Percentiles rank a stretch among this genome's conserved stretches.
Evolutionary conservation across 2,329 filamentous ascomycete species (phyloP).

Genomic region (Cercospora sp.): DNA sequence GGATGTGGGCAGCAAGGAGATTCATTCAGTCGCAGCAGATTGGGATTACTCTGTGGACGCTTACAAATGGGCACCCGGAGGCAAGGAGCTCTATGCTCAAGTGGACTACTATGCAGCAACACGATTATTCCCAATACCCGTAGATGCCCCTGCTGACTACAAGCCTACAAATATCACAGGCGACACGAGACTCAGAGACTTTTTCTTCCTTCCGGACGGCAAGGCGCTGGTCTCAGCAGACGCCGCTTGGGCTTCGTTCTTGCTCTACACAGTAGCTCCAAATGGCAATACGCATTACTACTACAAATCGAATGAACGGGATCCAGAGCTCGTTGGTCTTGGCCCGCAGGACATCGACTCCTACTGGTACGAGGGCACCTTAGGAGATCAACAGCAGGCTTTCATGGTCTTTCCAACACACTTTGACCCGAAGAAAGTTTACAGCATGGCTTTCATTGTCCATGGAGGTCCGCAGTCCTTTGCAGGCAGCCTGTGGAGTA

Average conservation of each 20-base stretch:
- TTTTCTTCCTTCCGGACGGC: constrained; percentile 28
- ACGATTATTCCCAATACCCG: constrained; percentile 30
- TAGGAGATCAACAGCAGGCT: constrained; percentile 30
- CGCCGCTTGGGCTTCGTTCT: constrained; percentile 27
- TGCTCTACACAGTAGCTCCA: constrained; percentile 27
- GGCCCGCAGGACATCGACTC: constrained; percentile 25
- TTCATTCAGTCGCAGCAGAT: constrained; percentile 26
- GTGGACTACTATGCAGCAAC: constrained; percentile 29
- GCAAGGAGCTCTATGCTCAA: constrained; percentile 26
- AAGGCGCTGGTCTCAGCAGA: constrained; percentile 27
- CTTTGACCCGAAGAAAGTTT: constrained; percentile 32
- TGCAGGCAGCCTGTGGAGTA: constrained; percentile 33
- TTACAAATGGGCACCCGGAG: constrained; percentile 26
- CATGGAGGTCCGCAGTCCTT: constrained; percentile 37
- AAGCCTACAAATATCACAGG: constrained; percentile 29
- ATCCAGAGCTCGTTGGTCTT: constrained; percentile 29
- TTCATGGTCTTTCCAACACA: constrained; percentile 31
- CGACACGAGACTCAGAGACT: constrained; percentile 28
- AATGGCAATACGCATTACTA: constrained; percentile 24
- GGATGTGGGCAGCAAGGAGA: constrained; percentile 27
- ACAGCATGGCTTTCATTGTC: constrained; percentile 35
- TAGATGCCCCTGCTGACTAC: constrained; percentile 29
- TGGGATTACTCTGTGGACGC: constrained; percentile 26
- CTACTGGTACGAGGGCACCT: constrained; percentile 32
- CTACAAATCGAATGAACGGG: constrained; percentile 30